Evolutionary conservation across 306 rosid genomes (phyloP).

Genomic region (Leucaena leucocephala): DNA sequence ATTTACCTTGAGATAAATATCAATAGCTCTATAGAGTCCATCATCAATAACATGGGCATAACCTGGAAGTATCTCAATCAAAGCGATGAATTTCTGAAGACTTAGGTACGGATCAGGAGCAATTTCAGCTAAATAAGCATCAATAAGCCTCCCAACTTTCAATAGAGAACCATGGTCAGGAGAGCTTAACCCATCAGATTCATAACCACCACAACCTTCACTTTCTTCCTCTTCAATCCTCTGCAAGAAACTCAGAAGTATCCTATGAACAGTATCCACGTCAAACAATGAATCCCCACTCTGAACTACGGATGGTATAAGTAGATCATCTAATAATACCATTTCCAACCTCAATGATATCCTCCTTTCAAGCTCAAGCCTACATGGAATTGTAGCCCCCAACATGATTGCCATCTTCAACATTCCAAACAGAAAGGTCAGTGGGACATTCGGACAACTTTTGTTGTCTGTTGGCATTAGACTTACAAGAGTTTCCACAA

Average conservation of each 20-base stretch:
- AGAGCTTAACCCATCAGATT: conserved; percentile 65
- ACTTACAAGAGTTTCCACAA: conserved; percentile 67
- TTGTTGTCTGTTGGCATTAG: conserved; percentile 73
- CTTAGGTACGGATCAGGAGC: conserved; percentile 77
- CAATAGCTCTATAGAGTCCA: conserved; percentile 83
- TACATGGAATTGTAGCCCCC: conserved; percentile 61
- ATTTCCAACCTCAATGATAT: conserved; percentile 67
- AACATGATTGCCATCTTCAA: conserved; percentile 76
- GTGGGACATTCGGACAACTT: conserved; percentile 54
- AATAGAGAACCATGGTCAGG: conserved; percentile 68
- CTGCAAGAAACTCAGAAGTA: conserved; percentile 71
- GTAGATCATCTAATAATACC: conserved; percentile 77
- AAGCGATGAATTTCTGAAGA: conserved; percentile 59
- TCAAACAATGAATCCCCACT: conserved; percentile 76
- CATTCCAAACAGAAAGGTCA: conserved; percentile 81
- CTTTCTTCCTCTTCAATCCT: conserved; percentile 73
- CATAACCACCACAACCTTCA: conserved; percentile 79
- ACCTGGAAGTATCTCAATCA: conserved; percentile 81
- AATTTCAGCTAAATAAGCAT: conserved; percentile 87
- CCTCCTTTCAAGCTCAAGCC: conserved; percentile 86
- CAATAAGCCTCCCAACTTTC: conserved; percentile 82
- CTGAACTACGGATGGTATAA: conserved; percentile 63
- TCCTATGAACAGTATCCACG: conserved; percentile 78
- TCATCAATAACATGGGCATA: conserved; percentile 85
- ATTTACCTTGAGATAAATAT: conserved; percentile 80